Evolutionary conservation across 2,329 filamentous ascomycete genomes (phyloP), one percentile per base, ranked within the genome.

Genomic region (Epichloe glyceriae): DNA sequence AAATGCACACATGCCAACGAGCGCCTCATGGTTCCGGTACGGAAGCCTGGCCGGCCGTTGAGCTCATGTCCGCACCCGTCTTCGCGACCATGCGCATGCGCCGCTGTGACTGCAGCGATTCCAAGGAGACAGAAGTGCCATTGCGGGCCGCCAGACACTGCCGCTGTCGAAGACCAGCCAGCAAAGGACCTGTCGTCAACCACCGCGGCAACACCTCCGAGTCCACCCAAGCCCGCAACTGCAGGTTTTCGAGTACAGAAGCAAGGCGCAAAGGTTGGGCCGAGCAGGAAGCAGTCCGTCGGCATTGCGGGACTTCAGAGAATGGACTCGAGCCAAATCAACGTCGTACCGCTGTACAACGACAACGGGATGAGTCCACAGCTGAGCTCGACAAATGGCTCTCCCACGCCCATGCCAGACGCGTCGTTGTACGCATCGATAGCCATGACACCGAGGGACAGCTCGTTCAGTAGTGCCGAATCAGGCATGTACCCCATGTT

Each of bases 1-100:
- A 86, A 85, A 71, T 88, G 84, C 65, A 82, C 77, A 46, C 84
- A 88, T 62, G 74, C 73, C 53, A 73, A 75, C 55, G 82, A 86
- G 58, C 78, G 83, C 52, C 69, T 86, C 35, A 80, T 87, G 73
- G 72, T 86, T 3, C 80, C 81, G 20, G 84, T 88, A 15, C 78
- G 83, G 55, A 86, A 86, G 60, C 83, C 84, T 15, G 84, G 84
- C 17, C 75, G 84, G 47, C 84, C 83, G 8, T 67, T 87, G 50
- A 86, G 82, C 63, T 75, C 77, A 50, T 87, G 83, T 59, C 82
- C 83, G 50, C 83, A 86, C 58, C 76, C 80, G 6, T 72, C 74
- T 33, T 79, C 78, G 47, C 76, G 76, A 40, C 66, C 68, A n/a
- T 86, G 82, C 62, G 73, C 73, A 35, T 85, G 79, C 61, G 74